Evolutionary conservation across 1,139 yeast genomes (phyloP).

Genomic region (Candida sanyaensis): DNA sequence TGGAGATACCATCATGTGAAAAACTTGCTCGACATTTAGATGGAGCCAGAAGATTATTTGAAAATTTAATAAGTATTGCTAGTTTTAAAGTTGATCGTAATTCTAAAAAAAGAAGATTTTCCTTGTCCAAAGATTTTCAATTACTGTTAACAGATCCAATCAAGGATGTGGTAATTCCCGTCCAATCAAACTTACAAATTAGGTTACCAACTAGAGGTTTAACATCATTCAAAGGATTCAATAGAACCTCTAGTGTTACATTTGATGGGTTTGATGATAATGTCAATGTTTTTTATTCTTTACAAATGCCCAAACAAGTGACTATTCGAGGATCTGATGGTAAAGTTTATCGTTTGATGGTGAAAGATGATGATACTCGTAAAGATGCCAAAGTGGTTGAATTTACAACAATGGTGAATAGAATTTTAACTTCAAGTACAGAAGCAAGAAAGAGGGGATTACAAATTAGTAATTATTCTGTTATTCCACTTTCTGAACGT

Average conservation of each 20-base stretch:
- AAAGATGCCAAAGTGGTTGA: conserved; percentile 96
- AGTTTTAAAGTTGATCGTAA: conserved; percentile 33
- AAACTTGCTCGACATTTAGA: not conserved
- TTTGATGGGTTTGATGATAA: conserved; percentile 59
- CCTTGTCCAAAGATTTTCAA: conserved; percentile 43
- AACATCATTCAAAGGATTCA: conserved; percentile 53
- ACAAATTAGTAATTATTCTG: conserved; percentile 80
- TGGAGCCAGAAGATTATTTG: conserved; percentile 36
- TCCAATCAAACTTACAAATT: conserved; percentile 70
- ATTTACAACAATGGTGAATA: conserved; percentile 83
- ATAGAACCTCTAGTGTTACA: conserved; percentile 52
- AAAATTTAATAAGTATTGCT: conserved; percentile 38
- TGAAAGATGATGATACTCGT: conserved; percentile 90
- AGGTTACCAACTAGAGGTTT: conserved; percentile 56
- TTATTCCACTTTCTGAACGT: conserved; percentile 81
- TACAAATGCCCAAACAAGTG: conserved; percentile 85
- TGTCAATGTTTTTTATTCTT: conserved; percentile 72
- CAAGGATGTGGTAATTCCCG: conserved; percentile 74
- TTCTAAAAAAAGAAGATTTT: conserved; percentile 27
- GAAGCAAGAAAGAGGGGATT: conserved; percentile 76
- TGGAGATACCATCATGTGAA: no score
- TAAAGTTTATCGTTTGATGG: conserved; percentile 65
- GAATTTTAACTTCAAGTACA: conserved; percentile 62
- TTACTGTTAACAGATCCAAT: conserved; percentile 59
- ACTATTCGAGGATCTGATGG: conserved; percentile 82